Evolutionary conservation across 2,329 filamentous ascomycete genomes (phyloP), one percentile per base, ranked within the genome.

Genomic region (Berkeleyomyces basicola): DNA sequence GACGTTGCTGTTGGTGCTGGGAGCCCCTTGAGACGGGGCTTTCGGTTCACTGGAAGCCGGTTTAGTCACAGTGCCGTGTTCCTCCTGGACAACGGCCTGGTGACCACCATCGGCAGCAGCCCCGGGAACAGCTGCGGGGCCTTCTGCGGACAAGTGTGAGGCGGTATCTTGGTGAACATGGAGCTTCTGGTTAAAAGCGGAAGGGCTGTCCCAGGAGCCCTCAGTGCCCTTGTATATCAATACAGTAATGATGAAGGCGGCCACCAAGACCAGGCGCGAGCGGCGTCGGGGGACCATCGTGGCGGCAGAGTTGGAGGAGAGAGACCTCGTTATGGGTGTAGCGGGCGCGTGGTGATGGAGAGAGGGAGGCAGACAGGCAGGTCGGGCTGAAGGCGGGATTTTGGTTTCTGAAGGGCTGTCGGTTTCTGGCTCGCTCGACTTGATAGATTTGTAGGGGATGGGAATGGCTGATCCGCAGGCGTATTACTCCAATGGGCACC

Each of bases 211-310:
- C 61, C 58, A 23, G 39, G 75, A 74, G 66, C 74, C 77, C 63
- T 74, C 71, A 46, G 74, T 72, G 63, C 77, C 71, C 64, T 78
- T 78, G 68, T 79, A 79, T 60, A 82, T 71, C 61, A 81, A 74
- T 65, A 85, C 74, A 59, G 82, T 71, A 59, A 82, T 71, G 63
- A 84, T 70, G 65, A 80, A 71, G 62, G 82, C 78, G 67, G 79
- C 78, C 65, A 82, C 70, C 42, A 82, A 70, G 65, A 85, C 83
- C 63, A 83, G 75, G 64, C 84, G 79, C 69, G 85, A 85, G 70
- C 83, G 77, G 68, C 84, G 76, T 60, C 84, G 80, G 64, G 81
- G 71, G 78, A 57, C 59, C 64, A 63, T 65, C 16, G 14, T 57
- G 49, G 16, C 31, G 36, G 14, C 40, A 57, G 14, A 51, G 44